phyloP scores from a whole-genome alignment of 768 basidiomycete species.

The Kwoniella sp. region DNA sequence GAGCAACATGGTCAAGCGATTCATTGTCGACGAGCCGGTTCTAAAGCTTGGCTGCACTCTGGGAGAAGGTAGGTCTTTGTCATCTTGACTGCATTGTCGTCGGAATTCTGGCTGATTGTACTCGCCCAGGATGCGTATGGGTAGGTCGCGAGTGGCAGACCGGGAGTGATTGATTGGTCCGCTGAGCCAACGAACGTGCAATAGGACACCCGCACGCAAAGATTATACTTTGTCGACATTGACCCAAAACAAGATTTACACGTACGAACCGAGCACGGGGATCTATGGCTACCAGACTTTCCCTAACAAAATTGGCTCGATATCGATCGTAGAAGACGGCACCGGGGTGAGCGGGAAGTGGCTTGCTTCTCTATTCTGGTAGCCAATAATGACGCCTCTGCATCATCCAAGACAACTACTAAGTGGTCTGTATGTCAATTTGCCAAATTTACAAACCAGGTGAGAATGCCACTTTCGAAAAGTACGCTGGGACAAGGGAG shows the following conservation, averaged over 20 bases:
- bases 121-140: neutral
- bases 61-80: constrained; percentile 20
- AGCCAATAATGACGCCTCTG: too few species aligned
- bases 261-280: constrained; percentile 18
- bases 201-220: constrained; percentile 17
- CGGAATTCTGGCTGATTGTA: too few species aligned
- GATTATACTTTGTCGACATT: constrained; percentile 27
- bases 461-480: too few species aligned
- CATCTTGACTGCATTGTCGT: too few species aligned
- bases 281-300: constrained; percentile 20
- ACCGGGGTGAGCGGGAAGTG: constrained; percentile 1
- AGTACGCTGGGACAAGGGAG: too few species aligned
- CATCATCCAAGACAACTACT: too few species aligned
- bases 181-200: neutral
- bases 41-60: constrained; percentile 12
- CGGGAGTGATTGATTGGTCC: neutral
- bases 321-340: constrained; percentile 1
- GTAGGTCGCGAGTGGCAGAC: neutral
- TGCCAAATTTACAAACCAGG: too few species aligned
- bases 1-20: constrained; percentile 3
- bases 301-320: neutral
- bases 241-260: constrained; percentile 20
- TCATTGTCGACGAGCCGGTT: constrained; percentile 1
- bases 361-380: too few species aligned
- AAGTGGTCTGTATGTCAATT: too few species aligned